Conservation (phyloP, 2,329 filamentous ascomycete genomes). For the Alternaria brassicae region DNA sequence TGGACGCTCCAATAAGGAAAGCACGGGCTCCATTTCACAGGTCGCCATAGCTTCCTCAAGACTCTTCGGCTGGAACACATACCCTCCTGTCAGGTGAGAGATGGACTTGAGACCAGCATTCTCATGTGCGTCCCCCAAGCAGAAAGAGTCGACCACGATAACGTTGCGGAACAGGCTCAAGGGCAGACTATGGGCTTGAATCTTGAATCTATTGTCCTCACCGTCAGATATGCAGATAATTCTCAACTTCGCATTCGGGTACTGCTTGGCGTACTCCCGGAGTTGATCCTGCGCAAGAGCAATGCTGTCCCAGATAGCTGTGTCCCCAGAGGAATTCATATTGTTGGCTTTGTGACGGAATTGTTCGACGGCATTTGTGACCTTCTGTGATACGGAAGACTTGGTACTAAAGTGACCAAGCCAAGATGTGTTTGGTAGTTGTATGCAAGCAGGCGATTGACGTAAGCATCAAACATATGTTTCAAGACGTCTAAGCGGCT, state of each 20-base stretch:
- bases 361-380: not conserved
- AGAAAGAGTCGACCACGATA: conserved; percentile 48
- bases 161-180: conserved; percentile 28
- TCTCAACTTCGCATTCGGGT: not conserved
- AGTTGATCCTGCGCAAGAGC: not conserved
- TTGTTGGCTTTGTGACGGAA: not conserved
- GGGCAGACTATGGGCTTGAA: conserved; percentile 30
- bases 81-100: conserved; percentile 45
- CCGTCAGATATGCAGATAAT: not conserved
- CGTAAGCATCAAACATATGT: not conserved
- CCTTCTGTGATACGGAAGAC: not conserved
- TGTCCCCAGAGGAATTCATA: not conserved
- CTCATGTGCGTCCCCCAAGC: conserved; percentile 34
- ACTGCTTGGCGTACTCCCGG: not conserved
- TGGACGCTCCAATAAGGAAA: conserved; percentile 35
- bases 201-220: not conserved
- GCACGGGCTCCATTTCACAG: not conserved
- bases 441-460: not conserved
- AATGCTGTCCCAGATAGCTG: not conserved
- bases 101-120: conserved; percentile 39
- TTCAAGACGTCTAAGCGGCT: not conserved
- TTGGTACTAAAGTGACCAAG: not conserved
- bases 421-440: not conserved
- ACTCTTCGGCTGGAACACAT: conserved; percentile 46
- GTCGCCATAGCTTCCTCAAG: conserved; percentile 29